Evolutionary conservation across 352 stramenopile genomes (phyloP).

Genomic region (Thraustochytrium sp.): DNA sequence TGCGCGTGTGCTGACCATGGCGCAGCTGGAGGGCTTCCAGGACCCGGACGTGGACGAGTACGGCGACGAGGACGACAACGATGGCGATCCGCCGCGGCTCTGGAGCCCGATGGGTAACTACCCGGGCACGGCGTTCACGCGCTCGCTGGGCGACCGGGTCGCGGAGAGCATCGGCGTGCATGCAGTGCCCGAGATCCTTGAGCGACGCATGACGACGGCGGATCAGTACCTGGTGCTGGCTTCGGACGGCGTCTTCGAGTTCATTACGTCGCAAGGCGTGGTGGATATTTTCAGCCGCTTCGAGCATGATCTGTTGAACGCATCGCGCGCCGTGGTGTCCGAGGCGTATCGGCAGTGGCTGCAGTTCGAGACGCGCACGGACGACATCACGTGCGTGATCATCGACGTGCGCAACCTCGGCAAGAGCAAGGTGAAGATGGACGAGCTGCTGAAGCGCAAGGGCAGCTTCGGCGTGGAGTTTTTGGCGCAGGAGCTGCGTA

Average conservation of each 20-base stretch:
- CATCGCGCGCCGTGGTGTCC: constrained; percentile 89
- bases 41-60: constrained; percentile 69
- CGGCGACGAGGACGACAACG: constrained; percentile 91
- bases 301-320: constrained; percentile 87
- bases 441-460: constrained; percentile 22
- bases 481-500: constrained; percentile 3
- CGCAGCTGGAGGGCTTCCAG: constrained; percentile 86
- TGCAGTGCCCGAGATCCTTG: constrained; percentile 88
- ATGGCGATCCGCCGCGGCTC: constrained; percentile 92
- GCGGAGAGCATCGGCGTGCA: constrained; percentile 91
- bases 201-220: constrained; percentile 70
- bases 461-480: constrained; percentile 1
- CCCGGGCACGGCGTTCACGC: constrained; percentile 94
- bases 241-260: constrained; percentile 96
- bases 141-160: constrained; percentile 91
- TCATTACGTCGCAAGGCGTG: constrained; percentile 90
- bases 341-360: constrained; percentile 97
- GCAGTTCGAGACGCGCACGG: constrained; percentile 94
- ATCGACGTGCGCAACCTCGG: constrained; percentile 56
- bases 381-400: constrained; percentile 97
- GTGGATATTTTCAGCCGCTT: constrained; percentile 95
- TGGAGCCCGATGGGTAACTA: constrained; percentile 92
- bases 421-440: not conserved
- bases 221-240: constrained; percentile 92
- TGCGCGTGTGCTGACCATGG: constrained; percentile 79